Conservation (phyloP, 768 basidiomycete species). For the Lentinula sp. region DNA sequence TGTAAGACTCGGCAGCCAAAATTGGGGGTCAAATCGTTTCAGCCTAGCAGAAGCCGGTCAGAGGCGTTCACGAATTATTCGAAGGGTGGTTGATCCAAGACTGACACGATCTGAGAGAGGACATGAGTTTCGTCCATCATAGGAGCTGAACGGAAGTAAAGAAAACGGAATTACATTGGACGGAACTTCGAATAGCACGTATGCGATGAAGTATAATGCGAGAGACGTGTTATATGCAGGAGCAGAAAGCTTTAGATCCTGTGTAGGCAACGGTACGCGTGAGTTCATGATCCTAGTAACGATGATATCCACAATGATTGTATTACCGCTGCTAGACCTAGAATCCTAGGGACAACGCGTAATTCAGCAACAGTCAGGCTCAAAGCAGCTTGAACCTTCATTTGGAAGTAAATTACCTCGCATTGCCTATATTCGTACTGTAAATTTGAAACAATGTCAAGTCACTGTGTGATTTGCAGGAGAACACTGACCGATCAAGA, state of each 20-base stretch:
- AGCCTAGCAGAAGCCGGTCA: slow-evolving; percentile 25
- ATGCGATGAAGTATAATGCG: slow-evolving; percentile 56
- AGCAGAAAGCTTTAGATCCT: slow-evolving; percentile 47
- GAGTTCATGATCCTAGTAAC: not conserved
- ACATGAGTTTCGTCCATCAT: not conserved
- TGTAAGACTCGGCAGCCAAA: slow-evolving; percentile 58
- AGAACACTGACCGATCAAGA: slow-evolving; percentile 20
- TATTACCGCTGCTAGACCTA: not conserved
- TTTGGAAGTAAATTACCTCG: slow-evolving; percentile 19
- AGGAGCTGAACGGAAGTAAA: no score
- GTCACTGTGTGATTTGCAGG: not conserved
- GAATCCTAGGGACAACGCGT: not conserved
- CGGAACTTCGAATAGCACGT: slow-evolving; percentile 56
- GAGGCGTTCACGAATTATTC: not conserved
- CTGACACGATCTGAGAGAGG: slow-evolving; percentile 34
- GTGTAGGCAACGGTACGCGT: not conserved
- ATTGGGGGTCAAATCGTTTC: slow-evolving; percentile 52
- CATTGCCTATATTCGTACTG: slow-evolving; percentile 33
- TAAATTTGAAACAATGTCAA: not conserved
- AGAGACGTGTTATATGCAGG: slow-evolving; percentile 53
- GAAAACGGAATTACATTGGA: slow-evolving; percentile 36
- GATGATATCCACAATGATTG: not conserved
- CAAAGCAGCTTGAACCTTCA: no score
- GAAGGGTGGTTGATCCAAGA: not conserved
- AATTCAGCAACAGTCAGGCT: not conserved